Evolutionary conservation across 2,329 filamentous ascomycete genomes (phyloP).

Genomic region (Microsporum audouinii): DNA sequence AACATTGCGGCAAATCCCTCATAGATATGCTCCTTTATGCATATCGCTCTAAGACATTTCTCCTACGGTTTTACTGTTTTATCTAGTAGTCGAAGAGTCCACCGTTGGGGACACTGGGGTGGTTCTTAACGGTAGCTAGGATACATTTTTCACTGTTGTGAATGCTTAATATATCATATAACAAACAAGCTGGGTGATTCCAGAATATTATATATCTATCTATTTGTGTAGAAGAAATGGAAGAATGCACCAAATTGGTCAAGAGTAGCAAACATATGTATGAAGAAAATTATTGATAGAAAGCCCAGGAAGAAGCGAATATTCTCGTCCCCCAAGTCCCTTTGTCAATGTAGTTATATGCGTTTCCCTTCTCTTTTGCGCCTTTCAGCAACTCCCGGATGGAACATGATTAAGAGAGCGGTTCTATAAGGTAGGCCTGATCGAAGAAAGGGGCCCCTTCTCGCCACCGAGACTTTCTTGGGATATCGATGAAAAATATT

Average conservation of each 20-base stretch:
- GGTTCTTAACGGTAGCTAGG: neutral
- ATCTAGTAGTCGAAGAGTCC: neutral
- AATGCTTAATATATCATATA: neutral
- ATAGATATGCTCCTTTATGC: no score
- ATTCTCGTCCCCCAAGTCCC: neutral
- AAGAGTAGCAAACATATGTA: neutral
- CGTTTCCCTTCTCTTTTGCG: neutral
- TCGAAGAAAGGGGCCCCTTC: neutral
- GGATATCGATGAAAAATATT: neutral
- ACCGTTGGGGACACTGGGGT: neutral
- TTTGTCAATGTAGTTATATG: neutral
- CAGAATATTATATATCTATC: neutral
- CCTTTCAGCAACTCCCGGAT: neutral
- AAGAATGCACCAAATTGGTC: neutral
- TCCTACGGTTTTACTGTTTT: no score
- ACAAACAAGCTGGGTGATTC: neutral
- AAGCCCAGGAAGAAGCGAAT: neutral
- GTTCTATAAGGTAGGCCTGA: neutral
- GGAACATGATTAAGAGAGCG: neutral
- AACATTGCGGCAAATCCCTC: no score
- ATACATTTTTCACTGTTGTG: neutral
- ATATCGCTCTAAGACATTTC: no score
- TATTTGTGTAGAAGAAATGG: neutral
- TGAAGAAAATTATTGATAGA: neutral
- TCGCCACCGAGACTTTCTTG: neutral